Percentiles rank a stretch among this genome's conserved stretches.
Evolutionary conservation across 1,284 basidiomycete genomes (phyloP).

Genomic region (Cutaneotrichosporon curvatum): DNA sequence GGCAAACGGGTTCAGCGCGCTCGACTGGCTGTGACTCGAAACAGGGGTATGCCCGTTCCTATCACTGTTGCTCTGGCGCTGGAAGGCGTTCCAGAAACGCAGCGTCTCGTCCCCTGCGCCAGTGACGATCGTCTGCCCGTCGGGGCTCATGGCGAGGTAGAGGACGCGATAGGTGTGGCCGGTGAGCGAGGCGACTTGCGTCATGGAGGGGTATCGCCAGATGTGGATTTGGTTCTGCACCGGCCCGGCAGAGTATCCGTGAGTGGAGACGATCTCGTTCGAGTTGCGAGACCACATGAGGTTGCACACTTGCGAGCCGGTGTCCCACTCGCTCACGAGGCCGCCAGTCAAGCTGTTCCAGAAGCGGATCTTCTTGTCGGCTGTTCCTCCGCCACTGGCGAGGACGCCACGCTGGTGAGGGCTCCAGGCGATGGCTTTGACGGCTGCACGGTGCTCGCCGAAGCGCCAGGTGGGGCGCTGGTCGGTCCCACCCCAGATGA

Average conservation of each 20-base stretch:
- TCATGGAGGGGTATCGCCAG: constrained; percentile 90
- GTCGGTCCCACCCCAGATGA: constrained; percentile 76
- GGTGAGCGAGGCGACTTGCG: constrained; percentile 87
- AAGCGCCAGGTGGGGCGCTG: constrained; percentile 81
- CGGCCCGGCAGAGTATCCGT: constrained; percentile 88
- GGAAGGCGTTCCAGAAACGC: constrained; percentile 92
- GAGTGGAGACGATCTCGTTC: constrained; percentile 94
- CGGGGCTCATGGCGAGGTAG: constrained; percentile 93
- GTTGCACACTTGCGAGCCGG: constrained; percentile 95
- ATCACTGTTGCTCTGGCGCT: constrained; percentile 34
- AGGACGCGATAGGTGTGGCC: constrained; percentile 92
- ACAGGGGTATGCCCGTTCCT: no score
- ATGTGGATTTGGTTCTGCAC: constrained; percentile 98
- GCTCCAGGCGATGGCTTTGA: constrained; percentile 97
- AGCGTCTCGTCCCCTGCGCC: constrained; percentile 97
- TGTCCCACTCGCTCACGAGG: constrained; percentile 78
- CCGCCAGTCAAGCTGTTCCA: constrained; percentile 90
- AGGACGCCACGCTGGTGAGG: constrained; percentile 87
- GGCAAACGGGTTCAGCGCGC: constrained; percentile 12
- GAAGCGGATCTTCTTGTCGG: constrained; percentile 93
- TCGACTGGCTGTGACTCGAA: no score
- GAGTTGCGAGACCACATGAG: constrained; percentile 92
- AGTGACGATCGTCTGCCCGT: constrained; percentile 95
- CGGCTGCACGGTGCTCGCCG: constrained; percentile 91
- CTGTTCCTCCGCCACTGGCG: constrained; percentile 95